These are phyloP conservation scores for Cladosporium cucumerinum DNA, from an alignment of 2,329 filamentous ascomycete species.

Conservation along the genomic window DNA sequence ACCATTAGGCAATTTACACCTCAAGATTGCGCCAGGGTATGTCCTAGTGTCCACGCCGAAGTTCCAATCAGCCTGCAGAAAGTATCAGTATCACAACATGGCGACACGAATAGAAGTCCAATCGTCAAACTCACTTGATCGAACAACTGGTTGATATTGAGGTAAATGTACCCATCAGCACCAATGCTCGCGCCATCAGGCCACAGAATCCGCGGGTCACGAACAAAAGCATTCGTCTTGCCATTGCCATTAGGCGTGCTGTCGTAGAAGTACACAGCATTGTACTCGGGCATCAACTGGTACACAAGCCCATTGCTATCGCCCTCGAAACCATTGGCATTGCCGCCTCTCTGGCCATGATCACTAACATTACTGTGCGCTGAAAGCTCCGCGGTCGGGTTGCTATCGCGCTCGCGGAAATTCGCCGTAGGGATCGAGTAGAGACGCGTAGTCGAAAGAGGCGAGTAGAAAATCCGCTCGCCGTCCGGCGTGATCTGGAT, in stretches of 20 bases:
- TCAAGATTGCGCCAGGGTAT: constrained; percentile 46
- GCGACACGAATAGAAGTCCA: too few species aligned
- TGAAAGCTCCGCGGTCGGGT: constrained; percentile 38
- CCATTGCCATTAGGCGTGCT: constrained; percentile 30
- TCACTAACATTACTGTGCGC: constrained; percentile 47
- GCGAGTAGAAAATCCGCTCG: constrained; percentile 44
- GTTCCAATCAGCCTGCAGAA: constrained; percentile 39
- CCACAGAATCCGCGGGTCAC: constrained; percentile 46
- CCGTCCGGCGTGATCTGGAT: constrained; percentile 36
- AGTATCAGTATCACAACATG: constrained; percentile 15
- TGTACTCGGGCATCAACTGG: constrained; percentile 47
- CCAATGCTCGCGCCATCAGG: constrained; percentile 43
- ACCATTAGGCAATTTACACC: constrained; percentile 41
- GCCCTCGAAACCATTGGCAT: constrained; percentile 46
- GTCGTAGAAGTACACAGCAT: constrained; percentile 47
- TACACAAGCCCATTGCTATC: constrained; percentile 46
- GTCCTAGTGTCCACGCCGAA: constrained; percentile 42
- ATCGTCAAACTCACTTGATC: constrained; percentile 34
- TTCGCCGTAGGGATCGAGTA: constrained; percentile 33
- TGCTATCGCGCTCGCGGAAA: constrained; percentile 31
- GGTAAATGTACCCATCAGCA: constrained; percentile 46
- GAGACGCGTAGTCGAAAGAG: constrained; percentile 39
- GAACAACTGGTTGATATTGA: constrained; percentile 50
- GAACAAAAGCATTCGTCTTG: constrained; percentile 38
- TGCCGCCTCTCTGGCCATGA: constrained; percentile 45